These are phyloP conservation scores for Curvularia sp. DNA, from an alignment of 2,329 filamentous ascomycete species.

Conservation along the genomic window DNA sequence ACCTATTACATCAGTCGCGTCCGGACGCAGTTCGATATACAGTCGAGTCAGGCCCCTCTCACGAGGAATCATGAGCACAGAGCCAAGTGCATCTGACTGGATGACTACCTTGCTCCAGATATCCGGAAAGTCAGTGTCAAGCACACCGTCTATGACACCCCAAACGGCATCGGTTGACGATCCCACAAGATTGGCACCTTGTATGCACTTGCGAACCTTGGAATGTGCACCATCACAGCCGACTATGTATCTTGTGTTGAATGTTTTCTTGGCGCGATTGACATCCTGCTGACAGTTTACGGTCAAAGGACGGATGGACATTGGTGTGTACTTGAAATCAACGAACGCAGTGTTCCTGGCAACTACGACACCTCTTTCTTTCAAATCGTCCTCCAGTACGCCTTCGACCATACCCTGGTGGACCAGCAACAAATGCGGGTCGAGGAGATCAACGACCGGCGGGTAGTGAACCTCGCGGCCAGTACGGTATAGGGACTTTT, in stretches of 20 bases:
- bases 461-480: conserved; percentile 73
- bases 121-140: conserved; percentile 76
- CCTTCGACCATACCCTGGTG: conserved; percentile 81
- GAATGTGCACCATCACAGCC: conserved; percentile 78
- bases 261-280: conserved; percentile 49
- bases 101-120: conserved; percentile 77
- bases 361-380: conserved; percentile 68
- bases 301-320: conserved; percentile 50
- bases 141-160: conserved; percentile 74
- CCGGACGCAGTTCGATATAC: conserved; percentile 57
- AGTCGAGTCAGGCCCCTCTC: conserved; percentile 75
- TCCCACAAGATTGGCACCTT: conserved; percentile 54
- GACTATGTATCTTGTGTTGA: conserved; percentile 69
- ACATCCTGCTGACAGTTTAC: conserved; percentile 52
- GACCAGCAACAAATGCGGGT: conserved; percentile 62
- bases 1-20: conserved; percentile 39
- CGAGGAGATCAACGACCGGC: conserved; percentile 57
- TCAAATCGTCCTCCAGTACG: conserved; percentile 72
- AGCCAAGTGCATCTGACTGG: conserved; percentile 70
- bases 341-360: conserved; percentile 68
- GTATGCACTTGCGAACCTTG: conserved; percentile 70
- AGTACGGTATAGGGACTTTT: conserved; percentile 62
- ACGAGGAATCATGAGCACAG: conserved; percentile 75
- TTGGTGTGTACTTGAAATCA: conserved; percentile 55
- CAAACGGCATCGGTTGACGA: conserved; percentile 65